Percentiles rank a stretch among this genome's conserved stretches.
These are phyloP conservation scores for Fraxinus albicans DNA, from an alignment of 305 asterid species.

Conservation along the genomic window DNA sequence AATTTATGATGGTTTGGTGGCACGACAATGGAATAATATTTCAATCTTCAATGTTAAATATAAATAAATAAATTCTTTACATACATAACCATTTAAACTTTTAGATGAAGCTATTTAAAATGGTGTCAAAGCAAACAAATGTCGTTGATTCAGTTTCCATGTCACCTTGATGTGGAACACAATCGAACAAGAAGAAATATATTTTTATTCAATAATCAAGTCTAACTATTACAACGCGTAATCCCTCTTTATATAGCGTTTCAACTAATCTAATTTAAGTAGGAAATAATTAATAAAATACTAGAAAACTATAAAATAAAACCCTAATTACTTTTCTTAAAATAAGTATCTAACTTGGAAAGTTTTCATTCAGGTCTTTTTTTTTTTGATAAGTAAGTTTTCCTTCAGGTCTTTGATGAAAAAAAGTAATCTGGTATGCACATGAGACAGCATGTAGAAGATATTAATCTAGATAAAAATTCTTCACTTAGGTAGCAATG, in stretches of 20 bases:
- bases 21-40: background rate
- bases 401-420: background rate
- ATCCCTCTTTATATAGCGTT: background rate
- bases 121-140: background rate
- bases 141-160: background rate
- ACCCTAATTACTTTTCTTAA: background rate
- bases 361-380: background rate
- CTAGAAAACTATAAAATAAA: background rate
- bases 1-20: background rate
- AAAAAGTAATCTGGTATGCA: background rate
- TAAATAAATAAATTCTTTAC: background rate
- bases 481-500: background rate
- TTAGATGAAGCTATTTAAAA: background rate
- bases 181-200: background rate
- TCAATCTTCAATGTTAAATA: background rate
- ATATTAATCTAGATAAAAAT: background rate
- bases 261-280: background rate
- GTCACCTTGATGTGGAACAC: background rate
- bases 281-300: background rate
- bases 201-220: background rate
- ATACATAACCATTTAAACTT: background rate
- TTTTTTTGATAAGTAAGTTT: background rate
- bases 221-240: background rate
- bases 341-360: background rate
- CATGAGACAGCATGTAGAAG: background rate